Base-by-base conservation (phyloP, 768 basidiomycete species). In the Gelatoporia subvermispora region DNA sequence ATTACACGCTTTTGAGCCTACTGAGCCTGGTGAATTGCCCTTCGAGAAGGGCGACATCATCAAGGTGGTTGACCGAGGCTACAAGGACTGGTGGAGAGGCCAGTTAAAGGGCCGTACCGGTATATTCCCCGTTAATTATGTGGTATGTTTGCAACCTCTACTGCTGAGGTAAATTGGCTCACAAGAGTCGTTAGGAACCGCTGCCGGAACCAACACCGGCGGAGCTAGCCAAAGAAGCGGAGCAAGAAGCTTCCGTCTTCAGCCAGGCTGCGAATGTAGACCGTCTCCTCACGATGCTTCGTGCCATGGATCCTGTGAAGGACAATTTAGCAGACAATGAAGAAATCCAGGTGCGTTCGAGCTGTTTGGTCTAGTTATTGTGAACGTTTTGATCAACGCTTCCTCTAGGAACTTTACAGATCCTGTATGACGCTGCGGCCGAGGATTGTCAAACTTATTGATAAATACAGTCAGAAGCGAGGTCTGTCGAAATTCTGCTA, bases 71-170 rank as follows among this genome's bases (percentile, higher is more conserved):
- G 93, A 96, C 64, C 81, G 92, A 21, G 87, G 85, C 20, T 95
- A 95, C 66, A 87, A 90, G 58, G 93, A 96, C 62, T 98, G 95
- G 95, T 97, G 93, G 92, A 70, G 91, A 20, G 95, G 95, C 1
- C 93, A 96, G 57, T 66, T 94, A 39, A 88, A 83, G 60, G 93
- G 91, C 0, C 72, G 88, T 49, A 92, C 93, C 2, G 93, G 93
- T 38, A 98, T 98, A 41, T 97, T 98, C 67, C 95, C 95, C 0
- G 91, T 95, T 17, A 96, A 95, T 65, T 96, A 97, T 70, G 92
- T 97, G 57, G 91, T 90, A 58, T 7, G 85, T 76, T 34, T 28
- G n/a, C 28, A 35, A 43, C 34, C 28, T 43, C 34, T 43, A n/a
- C n/a, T 36, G 8, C 16, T 18, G 16, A 4, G 40, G 25, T 42